phyloP scores from a whole-genome alignment of 768 basidiomycete genomes.

The Paxillus rubicundulus region DNA sequence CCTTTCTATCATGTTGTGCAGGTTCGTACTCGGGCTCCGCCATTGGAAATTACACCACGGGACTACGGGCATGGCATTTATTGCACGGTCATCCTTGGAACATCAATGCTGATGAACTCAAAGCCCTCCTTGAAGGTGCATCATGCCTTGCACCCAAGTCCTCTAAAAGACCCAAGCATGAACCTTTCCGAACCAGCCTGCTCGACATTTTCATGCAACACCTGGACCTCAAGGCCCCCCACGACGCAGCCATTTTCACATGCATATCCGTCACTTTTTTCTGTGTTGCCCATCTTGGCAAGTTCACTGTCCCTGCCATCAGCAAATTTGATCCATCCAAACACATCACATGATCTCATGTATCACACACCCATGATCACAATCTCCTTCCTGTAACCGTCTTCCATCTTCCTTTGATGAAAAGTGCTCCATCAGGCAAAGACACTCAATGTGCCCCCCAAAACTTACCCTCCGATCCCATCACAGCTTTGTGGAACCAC shows the following conservation, averaged over 20 bases:
- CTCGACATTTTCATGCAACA: not conserved
- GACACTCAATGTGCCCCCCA: not conserved
- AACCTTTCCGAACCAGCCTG: slow-evolving; percentile 29
- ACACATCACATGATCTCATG: slow-evolving; percentile 29
- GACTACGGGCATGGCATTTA: slow-evolving; percentile 46
- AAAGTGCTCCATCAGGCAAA: not conserved
- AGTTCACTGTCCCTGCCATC: slow-evolving; percentile 37
- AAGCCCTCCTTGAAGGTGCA: slow-evolving; percentile 22
- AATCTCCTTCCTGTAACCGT: slow-evolving; percentile 2
- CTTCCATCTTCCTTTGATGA: not conserved
- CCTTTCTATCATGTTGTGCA: slow-evolving; percentile 30
- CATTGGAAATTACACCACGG: slow-evolving; percentile 38
- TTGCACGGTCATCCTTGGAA: slow-evolving; percentile 39
- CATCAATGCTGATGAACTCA: slow-evolving; percentile 23
- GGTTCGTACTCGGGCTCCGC: slow-evolving; percentile 34
- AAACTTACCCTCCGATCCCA: not conserved
- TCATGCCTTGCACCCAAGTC: not conserved
- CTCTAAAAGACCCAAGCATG: slow-evolving; percentile 26
- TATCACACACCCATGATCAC: slow-evolving; percentile 26
- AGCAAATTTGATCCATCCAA: slow-evolving; percentile 27
- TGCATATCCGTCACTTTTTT: slow-evolving; percentile 39
- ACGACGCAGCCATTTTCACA: slow-evolving; percentile 36
- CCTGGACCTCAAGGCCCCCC: slow-evolving; percentile 27
- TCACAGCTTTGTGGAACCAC: not conserved
- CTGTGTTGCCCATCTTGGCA: slow-evolving; percentile 31